Conservation (phyloP, 2,329 filamentous ascomycete species). For the Beauveria asiatica region DNA sequence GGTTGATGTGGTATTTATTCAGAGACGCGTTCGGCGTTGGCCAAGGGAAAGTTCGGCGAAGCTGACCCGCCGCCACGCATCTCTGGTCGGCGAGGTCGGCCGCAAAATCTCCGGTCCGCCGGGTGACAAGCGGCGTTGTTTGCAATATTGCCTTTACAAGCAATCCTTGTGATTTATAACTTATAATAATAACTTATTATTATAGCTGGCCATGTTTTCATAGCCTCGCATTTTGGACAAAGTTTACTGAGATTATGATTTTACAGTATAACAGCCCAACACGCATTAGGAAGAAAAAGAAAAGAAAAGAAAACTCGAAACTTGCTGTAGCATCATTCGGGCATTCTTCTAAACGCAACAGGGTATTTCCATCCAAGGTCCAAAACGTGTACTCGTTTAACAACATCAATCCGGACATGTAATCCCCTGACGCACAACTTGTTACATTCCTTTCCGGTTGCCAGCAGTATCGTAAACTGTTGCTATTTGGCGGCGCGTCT, state of each 20-base stretch:
- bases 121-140: background rate
- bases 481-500: slow-evolving; percentile 11
- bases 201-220: no score
- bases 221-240: no score
- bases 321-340: background rate
- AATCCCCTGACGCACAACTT: background rate
- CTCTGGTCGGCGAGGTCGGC: slow-evolving; percentile 2
- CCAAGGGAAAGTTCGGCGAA: slow-evolving; percentile 6
- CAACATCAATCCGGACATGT: no score
- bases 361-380: background rate
- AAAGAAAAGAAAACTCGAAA: no score
- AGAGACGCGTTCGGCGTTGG: background rate
- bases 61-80: background rate
- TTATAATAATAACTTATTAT: no score
- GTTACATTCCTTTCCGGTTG: background rate
- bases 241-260: no score
- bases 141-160: no score
- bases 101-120: background rate
- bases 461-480: background rate
- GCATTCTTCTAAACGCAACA: background rate
- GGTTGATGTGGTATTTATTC: background rate
- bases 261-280: no score
- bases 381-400: background rate
- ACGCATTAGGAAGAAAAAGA: no score
- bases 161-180: no score